These are phyloP conservation scores for Beauveria scarabaeidicola DNA, from an alignment of 2,329 filamentous ascomycete species.

Conservation along the genomic window DNA sequence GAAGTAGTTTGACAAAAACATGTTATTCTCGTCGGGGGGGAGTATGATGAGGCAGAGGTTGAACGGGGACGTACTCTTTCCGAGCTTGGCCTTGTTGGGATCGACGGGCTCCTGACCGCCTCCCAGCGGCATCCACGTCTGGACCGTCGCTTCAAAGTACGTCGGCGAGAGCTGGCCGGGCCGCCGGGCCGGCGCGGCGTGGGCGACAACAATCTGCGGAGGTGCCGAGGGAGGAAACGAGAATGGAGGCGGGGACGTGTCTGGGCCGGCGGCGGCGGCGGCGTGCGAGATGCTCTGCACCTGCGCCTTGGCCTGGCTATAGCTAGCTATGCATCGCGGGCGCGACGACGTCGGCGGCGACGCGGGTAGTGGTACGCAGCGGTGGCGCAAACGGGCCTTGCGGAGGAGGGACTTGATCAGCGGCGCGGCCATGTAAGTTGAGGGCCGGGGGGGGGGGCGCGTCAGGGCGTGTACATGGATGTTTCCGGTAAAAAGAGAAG, in stretches of 20 bases:
- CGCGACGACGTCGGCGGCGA: neutral
- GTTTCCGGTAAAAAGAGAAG: neutral
- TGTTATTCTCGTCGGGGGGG: too few relatives aligned
- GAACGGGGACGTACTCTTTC: slow-evolving; percentile 42
- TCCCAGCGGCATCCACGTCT: slow-evolving; percentile 19
- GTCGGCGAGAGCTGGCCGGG: slow-evolving; percentile 16
- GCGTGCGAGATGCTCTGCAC: slow-evolving; percentile 17
- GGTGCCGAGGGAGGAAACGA: neutral
- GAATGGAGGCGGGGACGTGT: neutral
- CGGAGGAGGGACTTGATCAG: neutral
- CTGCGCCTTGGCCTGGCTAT: slow-evolving; percentile 23
- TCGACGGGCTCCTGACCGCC: slow-evolving; percentile 33
- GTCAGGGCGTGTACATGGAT: neutral
- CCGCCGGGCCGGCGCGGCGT: slow-evolving; percentile 5
- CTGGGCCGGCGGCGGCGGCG: neutral
- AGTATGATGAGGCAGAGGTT: neutral
- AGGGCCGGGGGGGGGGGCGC: too few relatives aligned
- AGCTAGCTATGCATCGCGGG: slow-evolving; percentile 21
- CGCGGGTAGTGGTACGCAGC: neutral
- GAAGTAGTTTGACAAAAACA: neutral
- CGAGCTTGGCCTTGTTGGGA: slow-evolving; percentile 54
- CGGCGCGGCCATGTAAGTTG: neutral
- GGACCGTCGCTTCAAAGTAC: slow-evolving; percentile 26
- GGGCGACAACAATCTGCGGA: slow-evolving; percentile 7
- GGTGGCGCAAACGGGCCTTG: slow-evolving; percentile 5